Evolutionary conservation across 495 filamentous ascomycete species (phyloP).

Genomic region (Xylaria bambusicola): DNA sequence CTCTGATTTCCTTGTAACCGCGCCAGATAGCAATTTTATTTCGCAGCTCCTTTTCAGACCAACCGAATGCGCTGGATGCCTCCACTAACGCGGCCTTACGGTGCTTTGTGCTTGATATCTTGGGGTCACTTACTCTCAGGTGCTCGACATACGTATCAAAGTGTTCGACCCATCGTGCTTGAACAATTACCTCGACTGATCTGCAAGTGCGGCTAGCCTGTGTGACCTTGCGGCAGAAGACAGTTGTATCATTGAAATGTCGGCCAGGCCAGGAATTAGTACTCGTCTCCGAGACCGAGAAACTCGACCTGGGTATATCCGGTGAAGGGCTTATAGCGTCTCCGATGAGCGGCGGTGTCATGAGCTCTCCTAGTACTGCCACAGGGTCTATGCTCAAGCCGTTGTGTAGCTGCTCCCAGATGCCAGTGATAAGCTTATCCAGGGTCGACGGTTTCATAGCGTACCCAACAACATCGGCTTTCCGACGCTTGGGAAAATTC

Average conservation of each 20-base stretch:
- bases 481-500: conserved; percentile 15
- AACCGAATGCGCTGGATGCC: conserved; percentile 12
- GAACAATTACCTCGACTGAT: conserved; percentile 15
- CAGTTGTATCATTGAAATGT: conserved; percentile 15
- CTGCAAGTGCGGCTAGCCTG: conserved; percentile 18
- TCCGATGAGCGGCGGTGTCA: conserved; percentile 3
- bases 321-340: neutral
- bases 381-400: conserved; percentile 11
- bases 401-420: conserved; percentile 15
- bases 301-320: neutral
- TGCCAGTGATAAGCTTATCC: conserved; percentile 17
- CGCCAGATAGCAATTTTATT: conserved; percentile 41
- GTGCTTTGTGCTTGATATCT: conserved; percentile 6
- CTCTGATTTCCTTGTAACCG: conserved; percentile 35
- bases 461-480: conserved; percentile 15
- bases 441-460: conserved; percentile 15
- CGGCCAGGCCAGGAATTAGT: neutral
- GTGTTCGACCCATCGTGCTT: conserved; percentile 18
- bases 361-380: conserved; percentile 4
- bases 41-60: conserved; percentile 36
- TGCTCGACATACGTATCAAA: conserved; percentile 19
- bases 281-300: neutral
- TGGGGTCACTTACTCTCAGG: conserved; percentile 8
- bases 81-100: conserved; percentile 8
- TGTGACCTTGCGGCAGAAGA: conserved; percentile 16